Conservation (phyloP, 345 rosid species). For the Moringa oleifera region DNA sequence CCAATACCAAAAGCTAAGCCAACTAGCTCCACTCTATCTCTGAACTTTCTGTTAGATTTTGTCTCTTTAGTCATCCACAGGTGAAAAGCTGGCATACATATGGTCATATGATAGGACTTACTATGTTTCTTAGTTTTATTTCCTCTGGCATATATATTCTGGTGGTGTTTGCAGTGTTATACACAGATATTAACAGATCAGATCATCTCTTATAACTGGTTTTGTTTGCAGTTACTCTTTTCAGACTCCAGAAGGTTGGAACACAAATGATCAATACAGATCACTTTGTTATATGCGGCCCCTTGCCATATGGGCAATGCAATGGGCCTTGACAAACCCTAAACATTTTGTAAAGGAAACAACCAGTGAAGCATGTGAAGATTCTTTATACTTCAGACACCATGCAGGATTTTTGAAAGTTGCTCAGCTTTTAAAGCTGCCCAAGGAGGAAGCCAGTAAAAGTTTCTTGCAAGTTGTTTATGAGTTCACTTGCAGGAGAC, state of each 20-base stretch:
- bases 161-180: too few relatives aligned
- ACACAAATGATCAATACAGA: slow-evolving; percentile 40
- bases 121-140: not conserved
- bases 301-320: slow-evolving; percentile 79
- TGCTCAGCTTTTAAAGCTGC: slow-evolving; percentile 47
- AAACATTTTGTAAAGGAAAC: slow-evolving; percentile 23
- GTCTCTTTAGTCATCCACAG: not conserved
- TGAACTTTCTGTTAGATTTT: not conserved
- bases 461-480: slow-evolving; percentile 39
- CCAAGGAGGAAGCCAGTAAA: slow-evolving; percentile 30
- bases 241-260: slow-evolving; percentile 80
- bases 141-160: not conserved
- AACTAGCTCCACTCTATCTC: too few relatives aligned
- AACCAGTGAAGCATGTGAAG: slow-evolving; percentile 23
- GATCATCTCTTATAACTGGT: not conserved
- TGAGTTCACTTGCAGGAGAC: slow-evolving; percentile 37
- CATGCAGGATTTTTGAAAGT: slow-evolving; percentile 59
- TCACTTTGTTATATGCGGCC: slow-evolving; percentile 79
- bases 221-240: slow-evolving; percentile 47
- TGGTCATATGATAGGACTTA: not conserved
- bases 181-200: not conserved
- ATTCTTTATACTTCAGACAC: slow-evolving; percentile 30
- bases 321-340: slow-evolving; percentile 63
- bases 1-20: too few relatives aligned
- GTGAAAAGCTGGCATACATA: not conserved